These are phyloP conservation scores for Phytophthora cryptogea DNA, from an alignment of 352 stramenopile genomes.

Conservation along the genomic window DNA sequence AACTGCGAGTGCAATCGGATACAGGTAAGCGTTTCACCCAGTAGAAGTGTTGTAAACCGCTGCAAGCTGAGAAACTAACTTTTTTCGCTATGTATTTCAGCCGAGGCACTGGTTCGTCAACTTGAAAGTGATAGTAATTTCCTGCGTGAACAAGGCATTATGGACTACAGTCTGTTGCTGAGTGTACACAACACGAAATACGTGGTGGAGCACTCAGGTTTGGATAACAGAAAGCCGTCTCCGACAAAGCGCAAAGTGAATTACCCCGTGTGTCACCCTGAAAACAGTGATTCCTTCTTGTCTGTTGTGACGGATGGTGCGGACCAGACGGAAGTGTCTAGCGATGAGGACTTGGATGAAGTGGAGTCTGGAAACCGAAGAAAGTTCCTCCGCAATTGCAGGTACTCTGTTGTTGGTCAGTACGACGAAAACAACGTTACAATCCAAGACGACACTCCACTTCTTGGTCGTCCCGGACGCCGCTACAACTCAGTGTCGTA, in stretches of 20 bases:
- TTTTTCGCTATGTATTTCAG: slow-evolving; percentile 16
- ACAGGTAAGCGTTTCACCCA: slow-evolving; percentile 29
- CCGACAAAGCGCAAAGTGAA: slow-evolving; percentile 77
- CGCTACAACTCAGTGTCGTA: slow-evolving; percentile 62
- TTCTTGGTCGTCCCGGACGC: slow-evolving; percentile 36
- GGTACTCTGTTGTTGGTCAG: slow-evolving; percentile 68
- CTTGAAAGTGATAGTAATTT: slow-evolving; percentile 79
- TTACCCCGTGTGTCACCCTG: slow-evolving; percentile 70
- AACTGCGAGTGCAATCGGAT: slow-evolving; percentile 72
- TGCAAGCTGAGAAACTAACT: slow-evolving; percentile 2
- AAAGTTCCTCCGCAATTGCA: slow-evolving; percentile 69
- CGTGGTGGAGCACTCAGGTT: slow-evolving; percentile 66
- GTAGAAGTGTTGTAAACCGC: background rate
- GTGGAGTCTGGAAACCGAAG: slow-evolving; percentile 56
- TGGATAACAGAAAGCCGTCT: slow-evolving; percentile 43
- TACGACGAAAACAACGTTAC: slow-evolving; percentile 43
- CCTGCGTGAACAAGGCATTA: slow-evolving; percentile 80
- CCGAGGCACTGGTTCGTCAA: slow-evolving; percentile 62
- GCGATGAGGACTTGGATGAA: slow-evolving; percentile 58
- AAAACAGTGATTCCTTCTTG: slow-evolving; percentile 50
- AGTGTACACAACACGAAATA: slow-evolving; percentile 89
- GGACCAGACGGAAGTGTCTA: slow-evolving; percentile 44
- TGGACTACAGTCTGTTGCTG: slow-evolving; percentile 89
- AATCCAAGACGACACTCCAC: slow-evolving; percentile 48
- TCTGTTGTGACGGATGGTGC: slow-evolving; percentile 37